These are phyloP conservation scores for Fusarium zealandicum DNA, from an alignment of 2,329 filamentous ascomycete genomes.

Conservation along the genomic window DNA sequence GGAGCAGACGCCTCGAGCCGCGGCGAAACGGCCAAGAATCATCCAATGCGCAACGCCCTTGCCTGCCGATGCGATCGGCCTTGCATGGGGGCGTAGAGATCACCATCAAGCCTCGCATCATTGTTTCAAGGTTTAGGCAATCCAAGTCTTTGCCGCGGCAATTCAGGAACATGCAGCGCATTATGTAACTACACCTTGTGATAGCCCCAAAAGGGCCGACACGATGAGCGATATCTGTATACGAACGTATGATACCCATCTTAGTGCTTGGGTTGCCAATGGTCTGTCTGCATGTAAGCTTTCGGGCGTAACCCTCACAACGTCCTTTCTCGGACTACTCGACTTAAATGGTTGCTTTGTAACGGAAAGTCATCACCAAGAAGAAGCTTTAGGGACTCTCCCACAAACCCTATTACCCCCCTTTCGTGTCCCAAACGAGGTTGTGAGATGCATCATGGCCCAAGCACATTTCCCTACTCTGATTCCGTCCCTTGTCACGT, in stretches of 20 bases:
- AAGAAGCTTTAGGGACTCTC: constrained; percentile 25
- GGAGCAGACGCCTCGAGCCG: neutral
- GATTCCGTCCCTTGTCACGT: neutral
- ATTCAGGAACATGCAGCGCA: constrained; percentile 15
- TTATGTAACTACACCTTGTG: neutral
- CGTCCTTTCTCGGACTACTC: constrained; percentile 21
- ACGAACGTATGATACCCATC: neutral
- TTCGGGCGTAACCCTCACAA: constrained; percentile 23
- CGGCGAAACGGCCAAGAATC: constrained; percentile 5
- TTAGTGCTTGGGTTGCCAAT: constrained; percentile 2
- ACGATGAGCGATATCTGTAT: constrained; percentile 1
- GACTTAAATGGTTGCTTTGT: constrained; percentile 1
- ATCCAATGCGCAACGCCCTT: neutral
- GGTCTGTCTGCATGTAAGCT: constrained; percentile 12
- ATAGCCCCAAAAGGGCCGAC: neutral
- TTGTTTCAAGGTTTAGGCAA: constrained; percentile 1
- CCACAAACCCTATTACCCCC: constrained; percentile 17
- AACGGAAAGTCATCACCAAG: constrained; percentile 1
- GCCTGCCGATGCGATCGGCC: neutral
- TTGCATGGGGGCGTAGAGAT: neutral
- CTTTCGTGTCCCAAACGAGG: constrained; percentile 6
- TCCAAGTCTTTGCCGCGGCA: constrained; percentile 4
- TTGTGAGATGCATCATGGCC: constrained; percentile 4
- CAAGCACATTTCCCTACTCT: constrained; percentile 10
- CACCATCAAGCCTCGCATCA: neutral